Evolutionary conservation across 345 rosid genomes (phyloP), one percentile per base, ranked within the genome.

Genomic region (Toxicodendron radicans): DNA sequence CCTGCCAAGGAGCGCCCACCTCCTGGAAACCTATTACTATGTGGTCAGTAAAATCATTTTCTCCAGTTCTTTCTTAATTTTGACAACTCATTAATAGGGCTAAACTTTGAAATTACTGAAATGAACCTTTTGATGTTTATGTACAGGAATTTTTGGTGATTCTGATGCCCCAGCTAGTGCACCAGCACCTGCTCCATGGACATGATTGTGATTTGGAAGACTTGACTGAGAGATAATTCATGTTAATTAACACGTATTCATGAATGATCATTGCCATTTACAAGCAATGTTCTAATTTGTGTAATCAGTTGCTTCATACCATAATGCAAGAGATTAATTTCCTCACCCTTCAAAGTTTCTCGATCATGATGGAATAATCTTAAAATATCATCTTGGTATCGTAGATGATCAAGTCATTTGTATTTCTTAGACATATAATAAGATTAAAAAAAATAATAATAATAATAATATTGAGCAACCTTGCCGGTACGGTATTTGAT

Each of bases 1-100:
- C 81, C 81, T 20, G 85, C 83, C 59, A 81, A 84, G 78, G 87
- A 79, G 72, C 71, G 72, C 0, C 79, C 79, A 1, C 85, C 83
- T 0, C 85, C 87, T 0, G 14, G 30, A 12, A 79, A 81, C 64
- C 43, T 81, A 4, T 68, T 81, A 23, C 79, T 74, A 3, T 77
- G 85, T 23, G 83, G 87, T 81, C 14, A 73, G 75, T 72, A 9
- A 4, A 53, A 3, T 3, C 5, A 4, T 51, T 18, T 13, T 23
- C 9, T 24, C 2, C 18, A 5, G 2, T 2, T 23, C 46, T 23
- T n/a, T 23, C 52, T 16, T 20, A 33, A 17, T 38, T 38, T 38
- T 38, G 43, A 5, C 9, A 6, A 8, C 9, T 38, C 43, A 38
- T 38, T 38, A 7, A 7, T 38, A 38, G 6, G 43, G 8, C 43